Evolutionary conservation across 1,139 yeast species (phyloP).

Genomic region (Neolecta irregularis): DNA sequence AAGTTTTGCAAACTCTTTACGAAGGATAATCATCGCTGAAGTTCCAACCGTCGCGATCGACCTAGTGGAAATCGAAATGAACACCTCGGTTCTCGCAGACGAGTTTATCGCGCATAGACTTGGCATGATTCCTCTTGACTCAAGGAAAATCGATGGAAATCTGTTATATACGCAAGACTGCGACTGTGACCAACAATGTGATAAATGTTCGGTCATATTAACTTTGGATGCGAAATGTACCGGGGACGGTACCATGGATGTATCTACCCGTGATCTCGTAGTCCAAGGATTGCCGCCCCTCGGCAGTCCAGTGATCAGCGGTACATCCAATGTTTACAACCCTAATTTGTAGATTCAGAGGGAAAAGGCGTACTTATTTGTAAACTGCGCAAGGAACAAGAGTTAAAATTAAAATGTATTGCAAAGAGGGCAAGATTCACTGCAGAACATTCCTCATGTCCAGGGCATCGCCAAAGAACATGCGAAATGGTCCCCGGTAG

Average conservation of each 20-base stretch:
- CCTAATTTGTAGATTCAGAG: slow-evolving; percentile 46
- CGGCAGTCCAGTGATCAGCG: slow-evolving; percentile 18
- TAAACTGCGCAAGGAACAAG: slow-evolving; percentile 86
- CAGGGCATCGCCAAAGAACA: slow-evolving; percentile 91
- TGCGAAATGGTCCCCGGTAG: slow-evolving; percentile 95
- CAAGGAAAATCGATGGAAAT: slow-evolving; percentile 59
- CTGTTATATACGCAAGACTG: slow-evolving; percentile 50
- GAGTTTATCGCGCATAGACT: slow-evolving; percentile 87
- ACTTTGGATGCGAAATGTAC: slow-evolving; percentile 79
- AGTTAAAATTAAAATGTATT: slow-evolving; percentile 70
- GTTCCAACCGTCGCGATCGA: slow-evolving; percentile 92
- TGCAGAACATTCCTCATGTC: neutral
- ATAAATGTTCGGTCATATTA: slow-evolving; percentile 79
- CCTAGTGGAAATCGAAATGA: slow-evolving; percentile 81
- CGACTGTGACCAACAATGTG: slow-evolving; percentile 94
- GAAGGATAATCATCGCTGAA: slow-evolving; percentile 88
- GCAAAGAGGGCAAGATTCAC: slow-evolving; percentile 51
- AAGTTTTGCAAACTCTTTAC: slow-evolving; percentile 67
- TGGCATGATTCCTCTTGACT: slow-evolving; percentile 77
- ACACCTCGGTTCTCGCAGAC: slow-evolving; percentile 90
- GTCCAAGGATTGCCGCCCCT: slow-evolving; percentile 32
- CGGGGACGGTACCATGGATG: slow-evolving; percentile 73
- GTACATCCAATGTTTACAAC: slow-evolving; percentile 8
- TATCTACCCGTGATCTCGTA: slow-evolving; percentile 67
- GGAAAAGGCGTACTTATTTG: slow-evolving; percentile 77